Evolutionary conservation across 202 grass and related monocot genomes (phyloP).

Genomic region (Carex arenaria): DNA sequence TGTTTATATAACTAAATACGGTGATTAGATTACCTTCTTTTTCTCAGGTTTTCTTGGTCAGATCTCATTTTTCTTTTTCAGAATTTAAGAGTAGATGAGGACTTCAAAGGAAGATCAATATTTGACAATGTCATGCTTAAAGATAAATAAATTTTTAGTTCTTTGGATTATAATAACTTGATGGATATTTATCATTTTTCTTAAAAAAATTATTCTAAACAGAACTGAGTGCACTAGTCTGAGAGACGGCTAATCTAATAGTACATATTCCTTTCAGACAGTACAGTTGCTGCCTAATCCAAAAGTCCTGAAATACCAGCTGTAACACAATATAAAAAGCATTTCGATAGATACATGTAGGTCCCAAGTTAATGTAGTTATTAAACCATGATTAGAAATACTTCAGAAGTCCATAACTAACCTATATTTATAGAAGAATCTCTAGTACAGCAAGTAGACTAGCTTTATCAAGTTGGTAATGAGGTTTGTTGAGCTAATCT

Average conservation of each 20-base stretch:
- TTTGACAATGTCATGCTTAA: not conserved
- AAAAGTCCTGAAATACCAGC: not conserved
- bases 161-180: not conserved
- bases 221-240: not conserved
- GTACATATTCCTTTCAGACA: not conserved
- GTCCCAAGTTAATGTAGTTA: slow-evolving; percentile 1
- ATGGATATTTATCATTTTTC: not conserved
- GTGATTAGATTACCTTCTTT: not conserved
- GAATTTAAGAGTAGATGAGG: not conserved
- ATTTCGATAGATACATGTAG: not conserved
- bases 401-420: not conserved
- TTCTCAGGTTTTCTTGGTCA: not conserved
- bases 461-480: not conserved
- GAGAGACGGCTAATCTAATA: not conserved
- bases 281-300: not conserved
- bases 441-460: slow-evolving; percentile 19
- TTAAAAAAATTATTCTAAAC: not conserved
- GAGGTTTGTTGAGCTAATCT: slow-evolving; percentile 15
- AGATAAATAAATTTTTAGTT: not conserved
- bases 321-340: not conserved
- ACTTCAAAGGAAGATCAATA: not conserved
- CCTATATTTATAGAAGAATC: not conserved
- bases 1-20: not conserved
- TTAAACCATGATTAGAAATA: not conserved
- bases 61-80: too few relatives aligned